These are phyloP conservation scores for Saccharomyces mikatae DNA, from an alignment of 805 yeast species.

Conservation along the genomic window DNA sequence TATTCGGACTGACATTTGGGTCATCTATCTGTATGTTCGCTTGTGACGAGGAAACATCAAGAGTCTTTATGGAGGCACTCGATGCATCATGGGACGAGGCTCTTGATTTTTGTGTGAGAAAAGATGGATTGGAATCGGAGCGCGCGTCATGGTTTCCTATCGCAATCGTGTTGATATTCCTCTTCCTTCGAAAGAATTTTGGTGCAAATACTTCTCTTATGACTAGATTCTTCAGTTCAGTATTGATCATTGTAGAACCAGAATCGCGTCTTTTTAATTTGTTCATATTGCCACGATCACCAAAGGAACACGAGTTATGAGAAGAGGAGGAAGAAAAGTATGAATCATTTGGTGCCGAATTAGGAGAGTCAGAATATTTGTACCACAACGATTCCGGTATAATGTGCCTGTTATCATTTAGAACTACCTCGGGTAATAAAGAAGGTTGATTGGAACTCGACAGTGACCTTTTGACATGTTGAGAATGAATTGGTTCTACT, in stretches of 20 bases:
- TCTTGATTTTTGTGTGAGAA: constrained; percentile 1
- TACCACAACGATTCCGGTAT: constrained; percentile 75
- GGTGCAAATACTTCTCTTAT: constrained; percentile 59
- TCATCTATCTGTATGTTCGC: not conserved
- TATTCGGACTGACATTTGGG: not conserved
- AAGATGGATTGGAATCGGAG: not conserved
- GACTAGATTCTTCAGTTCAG: constrained; percentile 63
- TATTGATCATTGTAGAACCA: constrained; percentile 57
- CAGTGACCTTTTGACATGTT: not conserved
- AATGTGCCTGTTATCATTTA: constrained; percentile 87
- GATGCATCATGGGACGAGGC: constrained; percentile 11
- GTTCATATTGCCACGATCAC: not conserved
- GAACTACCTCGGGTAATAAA: constrained; percentile 65
- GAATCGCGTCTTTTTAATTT: constrained; percentile 12
- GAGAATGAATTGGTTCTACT: not conserved
- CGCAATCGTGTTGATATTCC: not conserved
- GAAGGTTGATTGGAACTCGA: constrained; percentile 3
- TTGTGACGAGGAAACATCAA: not conserved
- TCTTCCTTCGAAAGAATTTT: constrained; percentile 3
- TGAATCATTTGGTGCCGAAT: constrained; percentile 28
- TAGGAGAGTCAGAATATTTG: constrained; percentile 43
- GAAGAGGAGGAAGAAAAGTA: constrained; percentile 6
- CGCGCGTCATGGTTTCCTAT: not conserved
- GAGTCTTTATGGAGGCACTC: not conserved
- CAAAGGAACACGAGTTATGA: not conserved